Base-by-base conservation (phyloP, 2,329 filamentous ascomycete genomes). In the Diaporthe batatas region DNA sequence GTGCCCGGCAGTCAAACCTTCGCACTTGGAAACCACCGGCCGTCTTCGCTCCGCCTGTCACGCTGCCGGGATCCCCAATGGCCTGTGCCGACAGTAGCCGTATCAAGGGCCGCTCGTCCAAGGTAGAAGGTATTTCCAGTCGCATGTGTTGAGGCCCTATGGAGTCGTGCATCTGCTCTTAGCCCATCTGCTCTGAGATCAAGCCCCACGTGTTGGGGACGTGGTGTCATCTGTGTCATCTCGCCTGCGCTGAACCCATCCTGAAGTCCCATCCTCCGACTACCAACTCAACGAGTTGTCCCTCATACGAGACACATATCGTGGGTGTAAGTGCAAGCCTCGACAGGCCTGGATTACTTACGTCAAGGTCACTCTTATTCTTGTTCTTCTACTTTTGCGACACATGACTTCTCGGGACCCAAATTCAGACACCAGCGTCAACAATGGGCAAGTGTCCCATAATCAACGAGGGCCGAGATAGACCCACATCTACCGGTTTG, bases 11-110 rank as follows among this genome's bases (percentile, higher is more conserved):
- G 29, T 53, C 32, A 36, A 65, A 65, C 29, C 44, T 65, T 51
- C 44, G 10, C 29, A n/a, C 21, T 16, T 18, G 29, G 16, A 49
- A 29, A 51, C 62, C 29, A 36, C 59, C 16, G 59, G 59, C 8
- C 25, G 25, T 23, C 44, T 1, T 36, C 21, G 59, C 18, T 29
- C 59, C 44, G 29, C 18, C 44, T 67, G 62, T 53, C 44, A 36
- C 62, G 32, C 32, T 53, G 62, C 47, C 23, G 11, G 62, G 47
- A 14, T 53, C 29, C 18, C 62, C 25, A 5, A 5, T 23, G 47
- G 47, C 32, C 62, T 39, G 53, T 67, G 44, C 62, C 62, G 62
- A 67, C 18, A 53, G 62, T 67, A 65, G 62, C 62, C 62, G 47
- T 67, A 12, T 29, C 32, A 53, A 51, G 14, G 23, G 16, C 14